Base-by-base conservation (phyloP, 2,329 filamentous ascomycete species). In the Colletotrichum falcatum region DNA sequence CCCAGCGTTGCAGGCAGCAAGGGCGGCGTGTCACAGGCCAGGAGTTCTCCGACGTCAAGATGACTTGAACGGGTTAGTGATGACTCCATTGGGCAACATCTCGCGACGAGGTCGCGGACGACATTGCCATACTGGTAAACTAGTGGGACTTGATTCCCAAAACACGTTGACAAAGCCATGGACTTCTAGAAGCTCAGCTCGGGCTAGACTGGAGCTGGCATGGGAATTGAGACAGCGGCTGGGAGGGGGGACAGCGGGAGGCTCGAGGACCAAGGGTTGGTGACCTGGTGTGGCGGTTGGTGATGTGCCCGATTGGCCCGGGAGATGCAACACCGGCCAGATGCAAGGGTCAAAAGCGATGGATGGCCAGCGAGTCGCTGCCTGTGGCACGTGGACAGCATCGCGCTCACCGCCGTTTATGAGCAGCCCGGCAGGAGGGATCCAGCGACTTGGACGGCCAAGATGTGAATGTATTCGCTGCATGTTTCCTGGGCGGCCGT, bases 371-470 rank as follows among this genome's bases (percentile, higher is more conserved):
- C 20, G 33, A 37, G 12, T 28, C 16, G 35, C 51, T 14, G 23
- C n/a, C n/a, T 30, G 49, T 18, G 66, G 67, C 64, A 51, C 26
- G 51, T 53, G 51, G 42, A 18, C 26, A 49, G 16, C 16, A 46
- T 54, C 35, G 28, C 42, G 56, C 51, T 67, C 67, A 70, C 67
- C 67, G 67, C 67, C 51, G 64, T 67, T 66, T 56, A 30, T n/a
- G 42, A 28, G 42, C 39, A 23, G 16, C 33, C 14, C 46, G 11
- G 51, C 23, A 20, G n/a, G 20, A 35, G 8, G 26, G 18, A 51
- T 33, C 42, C 26, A 39, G 18, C 20, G 28, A 35, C 16, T 18
- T 59, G 23, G 26, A 12, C 28, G 16, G 56, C 35, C 30, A 60
- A 35, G 26, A 51, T 42, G 26, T 70, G 49, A 33, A 23, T 23